Evolutionary conservation across 2,329 filamentous ascomycete species (phyloP), one percentile per base, ranked within the genome.

Genomic region (Fusarium tricinctum): DNA sequence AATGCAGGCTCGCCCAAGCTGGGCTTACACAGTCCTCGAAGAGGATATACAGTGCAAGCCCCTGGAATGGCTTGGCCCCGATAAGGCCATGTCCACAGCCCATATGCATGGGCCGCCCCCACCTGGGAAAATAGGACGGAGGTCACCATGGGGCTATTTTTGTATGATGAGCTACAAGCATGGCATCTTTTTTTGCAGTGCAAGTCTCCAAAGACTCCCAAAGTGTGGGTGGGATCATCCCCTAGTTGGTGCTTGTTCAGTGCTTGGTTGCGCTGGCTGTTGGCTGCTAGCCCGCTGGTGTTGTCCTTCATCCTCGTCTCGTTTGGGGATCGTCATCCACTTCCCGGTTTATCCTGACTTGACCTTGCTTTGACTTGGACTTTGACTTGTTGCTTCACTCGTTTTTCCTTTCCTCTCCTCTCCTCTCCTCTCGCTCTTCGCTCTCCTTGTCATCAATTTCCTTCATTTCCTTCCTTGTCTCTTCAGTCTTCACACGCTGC

Each of bases 251-350:
- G 28, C 28, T 30, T 30, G 28, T 30, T 30, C 12, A 30, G 28
- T 30, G 28, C 33, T 64, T 62, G 44, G 33, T n/a, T 58, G 48
- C 42, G 58, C n/a, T 68, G 44, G 57, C 64, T 28, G 26, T 5
- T 28, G 26, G 26, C 26, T 12, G 26, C 26, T 28, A 9, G 26
- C 23, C 23, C 26, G 26, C 10, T 35, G 14, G 23, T 8, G 39
- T 60, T 45, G 44, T 51, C 48, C 17, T 38, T 30, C 40, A 40
- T 55, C 48, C 39, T 47, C 51, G 35, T 54, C 58, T 71, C 62
- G 63, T 70, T 69, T 68, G 63, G 64, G 54, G 67, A 74, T 74
- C 70, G 71, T 73, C 72, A 67, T 74, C 66, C 66, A 71, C 63
- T 73, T 71, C 68, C 68, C 57, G 57, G 68, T 71, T 71, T 71